Evolutionary conservation across 139 green algal genomes (phyloP).

Genomic region (Closterium sp.): DNA sequence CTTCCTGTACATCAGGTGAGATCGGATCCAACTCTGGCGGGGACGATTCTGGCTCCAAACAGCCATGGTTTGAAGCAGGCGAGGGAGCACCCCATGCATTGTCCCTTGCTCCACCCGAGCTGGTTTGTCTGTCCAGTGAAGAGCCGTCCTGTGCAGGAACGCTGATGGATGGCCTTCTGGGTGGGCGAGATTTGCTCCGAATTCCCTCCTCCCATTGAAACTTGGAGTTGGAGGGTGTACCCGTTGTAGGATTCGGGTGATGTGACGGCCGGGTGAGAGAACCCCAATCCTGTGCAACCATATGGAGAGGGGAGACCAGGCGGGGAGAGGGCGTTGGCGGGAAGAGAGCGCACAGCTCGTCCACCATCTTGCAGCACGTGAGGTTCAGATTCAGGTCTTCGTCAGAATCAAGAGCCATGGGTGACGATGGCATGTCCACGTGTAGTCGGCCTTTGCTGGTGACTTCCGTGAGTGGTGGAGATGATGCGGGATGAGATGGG

Average conservation of each 20-base stretch:
- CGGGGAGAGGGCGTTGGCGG: background rate
- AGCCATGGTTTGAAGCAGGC: background rate
- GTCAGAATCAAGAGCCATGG: background rate
- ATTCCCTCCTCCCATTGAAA: background rate
- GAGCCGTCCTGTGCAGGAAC: background rate
- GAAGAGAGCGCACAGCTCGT: background rate
- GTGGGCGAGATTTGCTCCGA: background rate
- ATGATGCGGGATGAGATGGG: background rate
- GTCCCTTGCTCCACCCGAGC: background rate
- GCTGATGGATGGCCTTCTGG: background rate
- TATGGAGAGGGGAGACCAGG: background rate
- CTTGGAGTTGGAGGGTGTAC: background rate
- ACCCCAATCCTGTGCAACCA: background rate
- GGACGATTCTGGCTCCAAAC: background rate
- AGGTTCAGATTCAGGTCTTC: background rate
- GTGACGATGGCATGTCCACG: background rate
- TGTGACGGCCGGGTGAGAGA: background rate
- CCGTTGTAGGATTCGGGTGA: background rate
- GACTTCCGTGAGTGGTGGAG: background rate
- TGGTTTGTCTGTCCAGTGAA: background rate
- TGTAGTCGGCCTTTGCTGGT: background rate
- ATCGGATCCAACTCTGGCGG: background rate
- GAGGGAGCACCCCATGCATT: background rate
- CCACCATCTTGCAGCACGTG: background rate
- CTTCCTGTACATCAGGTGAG: background rate